Conservation (phyloP, 1,284 basidiomycete genomes). For the Microbotryomycetes sp. region DNA sequence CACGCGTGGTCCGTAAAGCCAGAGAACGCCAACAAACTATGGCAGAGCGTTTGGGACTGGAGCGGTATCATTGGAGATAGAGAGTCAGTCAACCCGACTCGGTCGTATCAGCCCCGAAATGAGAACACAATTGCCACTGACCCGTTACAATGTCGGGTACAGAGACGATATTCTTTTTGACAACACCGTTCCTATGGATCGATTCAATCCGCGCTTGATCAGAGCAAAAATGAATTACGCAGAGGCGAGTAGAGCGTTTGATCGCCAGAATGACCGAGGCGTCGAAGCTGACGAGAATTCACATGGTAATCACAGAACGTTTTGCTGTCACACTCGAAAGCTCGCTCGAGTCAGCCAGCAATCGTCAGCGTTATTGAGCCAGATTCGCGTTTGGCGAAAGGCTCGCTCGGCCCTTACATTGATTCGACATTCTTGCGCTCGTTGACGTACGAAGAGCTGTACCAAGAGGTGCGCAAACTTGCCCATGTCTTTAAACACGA, state of each 20-base stretch:
- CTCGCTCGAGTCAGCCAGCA: conserved; percentile 21
- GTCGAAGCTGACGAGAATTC: too few species aligned
- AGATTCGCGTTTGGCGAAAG: neutral
- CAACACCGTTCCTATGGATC: conserved; percentile 20
- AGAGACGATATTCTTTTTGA: conserved; percentile 25
- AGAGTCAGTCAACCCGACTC: too few species aligned
- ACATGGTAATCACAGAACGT: conserved; percentile 55
- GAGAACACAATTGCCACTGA: too few species aligned
- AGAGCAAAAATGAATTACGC: conserved; percentile 24
- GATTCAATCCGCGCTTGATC: conserved; percentile 18
- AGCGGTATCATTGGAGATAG: neutral
- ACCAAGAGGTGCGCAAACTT: conserved; percentile 29
- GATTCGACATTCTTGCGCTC: conserved; percentile 16
- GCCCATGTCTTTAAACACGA: conserved; percentile 22
- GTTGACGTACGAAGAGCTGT: conserved; percentile 30
- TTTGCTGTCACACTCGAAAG: conserved; percentile 44
- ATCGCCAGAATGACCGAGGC: too few species aligned
- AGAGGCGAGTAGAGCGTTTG: conserved; percentile 3
- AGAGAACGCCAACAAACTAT: conserved; percentile 6
- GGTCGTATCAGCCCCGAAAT: too few species aligned
- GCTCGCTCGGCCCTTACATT: conserved; percentile 3
- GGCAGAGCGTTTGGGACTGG: neutral
- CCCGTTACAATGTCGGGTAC: too few species aligned
- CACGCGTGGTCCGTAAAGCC: conserved; percentile 20
- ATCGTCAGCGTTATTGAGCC: conserved; percentile 31